phyloP scores from a whole-genome alignment of 2,329 filamentous ascomycete genomes.

The Tolypocladium cylindrosporum region DNA sequence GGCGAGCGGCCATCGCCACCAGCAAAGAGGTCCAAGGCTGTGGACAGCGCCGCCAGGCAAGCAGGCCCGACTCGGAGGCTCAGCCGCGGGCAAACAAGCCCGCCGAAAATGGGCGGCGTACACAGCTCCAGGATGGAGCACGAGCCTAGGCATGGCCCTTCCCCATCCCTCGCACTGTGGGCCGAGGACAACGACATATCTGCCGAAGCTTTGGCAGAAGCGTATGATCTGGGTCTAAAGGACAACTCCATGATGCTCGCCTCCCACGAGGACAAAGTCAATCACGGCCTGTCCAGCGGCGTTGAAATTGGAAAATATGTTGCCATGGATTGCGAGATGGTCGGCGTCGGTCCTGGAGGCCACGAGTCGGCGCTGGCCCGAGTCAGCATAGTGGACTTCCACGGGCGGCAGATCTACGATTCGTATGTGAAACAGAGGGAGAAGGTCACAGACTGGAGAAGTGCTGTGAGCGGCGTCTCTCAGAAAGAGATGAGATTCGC shows the following conservation, averaged over 20 bases:
- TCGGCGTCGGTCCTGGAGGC: conserved; percentile 66
- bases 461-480: conserved; percentile 71
- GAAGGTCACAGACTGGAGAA: conserved; percentile 82
- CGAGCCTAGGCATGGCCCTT: conserved; percentile 28
- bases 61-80: conserved; percentile 4
- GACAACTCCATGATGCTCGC: conserved; percentile 37
- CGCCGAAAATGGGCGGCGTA: conserved; percentile 42
- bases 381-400: conserved; percentile 86
- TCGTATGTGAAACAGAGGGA: conserved; percentile 76
- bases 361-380: conserved; percentile 71
- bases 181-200: conserved; percentile 52
- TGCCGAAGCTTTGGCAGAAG: conserved; percentile 47
- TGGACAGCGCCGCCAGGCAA: conserved; percentile 2
- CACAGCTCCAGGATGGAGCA: conserved; percentile 37
- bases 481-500: conserved; percentile 62
- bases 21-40: conserved; percentile 19
- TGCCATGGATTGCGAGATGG: conserved; percentile 96
- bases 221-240: conserved; percentile 46
- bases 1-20: conserved; percentile 15
- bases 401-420: conserved; percentile 88
- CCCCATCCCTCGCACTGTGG: conserved; percentile 49
- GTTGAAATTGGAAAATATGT: conserved; percentile 80
- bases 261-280: conserved; percentile 41
- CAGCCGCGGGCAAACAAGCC: not conserved
- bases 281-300: conserved; percentile 51